Evolutionary conservation across 495 filamentous ascomycete genomes (phyloP).

Genomic region (Chaetomidium leptoderma): DNA sequence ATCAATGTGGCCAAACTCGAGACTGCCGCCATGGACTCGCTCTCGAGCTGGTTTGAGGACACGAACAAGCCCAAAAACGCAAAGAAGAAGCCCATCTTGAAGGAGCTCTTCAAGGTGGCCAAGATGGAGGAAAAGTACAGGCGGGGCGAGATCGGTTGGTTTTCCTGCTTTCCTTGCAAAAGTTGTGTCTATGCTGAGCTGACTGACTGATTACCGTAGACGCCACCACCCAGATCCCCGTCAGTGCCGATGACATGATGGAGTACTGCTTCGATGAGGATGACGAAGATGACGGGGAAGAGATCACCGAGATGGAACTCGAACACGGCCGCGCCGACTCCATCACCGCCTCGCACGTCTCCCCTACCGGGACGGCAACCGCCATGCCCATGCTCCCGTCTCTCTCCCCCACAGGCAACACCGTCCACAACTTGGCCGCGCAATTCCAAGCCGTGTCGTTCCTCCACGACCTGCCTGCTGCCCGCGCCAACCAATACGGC

Average conservation of each 20-base stretch:
- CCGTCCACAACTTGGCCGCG: slow-evolving; percentile 27
- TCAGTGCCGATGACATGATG: slow-evolving; percentile 36
- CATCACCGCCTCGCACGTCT: slow-evolving; percentile 19
- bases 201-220: slow-evolving; percentile 32
- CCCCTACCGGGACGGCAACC: slow-evolving; percentile 22
- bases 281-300: slow-evolving; percentile 33
- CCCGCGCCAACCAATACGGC: slow-evolving; percentile 24
- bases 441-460: slow-evolving; percentile 30
- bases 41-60: slow-evolving; percentile 44
- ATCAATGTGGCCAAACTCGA: slow-evolving; percentile 47
- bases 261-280: slow-evolving; percentile 34
- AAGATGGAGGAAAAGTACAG: slow-evolving; percentile 57
- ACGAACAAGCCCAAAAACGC: slow-evolving; percentile 41
- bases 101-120: slow-evolving; percentile 66
- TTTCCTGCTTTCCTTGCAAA: neutral
- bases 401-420: slow-evolving; percentile 17
- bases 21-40: slow-evolving; percentile 41
- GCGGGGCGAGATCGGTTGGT: slow-evolving; percentile 58
- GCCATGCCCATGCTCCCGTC: slow-evolving; percentile 27
- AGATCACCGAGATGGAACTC: neutral
- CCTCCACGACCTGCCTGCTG: slow-evolving; percentile 31
- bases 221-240: slow-evolving; percentile 36
- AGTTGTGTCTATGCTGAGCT: neutral
- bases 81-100: slow-evolving; percentile 45
- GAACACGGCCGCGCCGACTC: neutral